Conservation (phyloP, 148 eudicot species). For the Talinum fruticosum region DNA sequence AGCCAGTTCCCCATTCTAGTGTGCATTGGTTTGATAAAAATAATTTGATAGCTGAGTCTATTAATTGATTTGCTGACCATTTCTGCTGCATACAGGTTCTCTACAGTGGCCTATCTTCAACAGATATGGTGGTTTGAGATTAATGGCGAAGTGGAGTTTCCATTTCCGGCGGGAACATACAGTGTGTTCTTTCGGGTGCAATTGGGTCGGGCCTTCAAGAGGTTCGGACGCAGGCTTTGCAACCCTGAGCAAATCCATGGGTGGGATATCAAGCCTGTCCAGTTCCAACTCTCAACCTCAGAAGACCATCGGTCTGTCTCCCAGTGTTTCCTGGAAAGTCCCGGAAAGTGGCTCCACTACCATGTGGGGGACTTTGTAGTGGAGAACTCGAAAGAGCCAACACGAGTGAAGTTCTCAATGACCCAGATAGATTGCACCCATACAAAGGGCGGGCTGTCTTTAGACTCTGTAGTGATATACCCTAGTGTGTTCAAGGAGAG, state of each 20-base stretch:
- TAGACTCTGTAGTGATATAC: slow-evolving; percentile 65
- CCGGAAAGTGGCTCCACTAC: slow-evolving; percentile 61
- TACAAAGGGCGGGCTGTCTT: slow-evolving; percentile 69
- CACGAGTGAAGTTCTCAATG: slow-evolving; percentile 62
- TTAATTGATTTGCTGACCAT: background rate
- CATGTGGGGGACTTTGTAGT: slow-evolving; percentile 75
- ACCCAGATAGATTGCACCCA: slow-evolving; percentile 87
- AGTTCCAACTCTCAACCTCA: slow-evolving; percentile 60
- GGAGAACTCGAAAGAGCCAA: slow-evolving; percentile 19
- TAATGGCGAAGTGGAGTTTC: slow-evolving; percentile 67
- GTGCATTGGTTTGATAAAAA: background rate
- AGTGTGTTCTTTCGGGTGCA: slow-evolving; percentile 67
- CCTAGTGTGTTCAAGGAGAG: slow-evolving; percentile 53
- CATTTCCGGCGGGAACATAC: slow-evolving; percentile 67
- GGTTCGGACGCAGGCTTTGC: slow-evolving; percentile 50
- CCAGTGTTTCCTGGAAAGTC: slow-evolving; percentile 49
- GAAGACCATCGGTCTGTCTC: slow-evolving; percentile 50
- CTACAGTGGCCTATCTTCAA: slow-evolving; percentile 61
- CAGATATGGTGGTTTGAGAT: slow-evolving; percentile 90
- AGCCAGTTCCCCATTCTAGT: background rate
- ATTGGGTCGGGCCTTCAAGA: slow-evolving; percentile 52
- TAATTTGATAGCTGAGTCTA: background rate
- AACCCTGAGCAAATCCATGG: slow-evolving; percentile 59
- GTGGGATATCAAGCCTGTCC: slow-evolving; percentile 66
- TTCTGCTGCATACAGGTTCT: slow-evolving; percentile 41